phyloP scores from a whole-genome alignment of 2,329 filamentous ascomycete species.

The Epichloe scottii region DNA sequence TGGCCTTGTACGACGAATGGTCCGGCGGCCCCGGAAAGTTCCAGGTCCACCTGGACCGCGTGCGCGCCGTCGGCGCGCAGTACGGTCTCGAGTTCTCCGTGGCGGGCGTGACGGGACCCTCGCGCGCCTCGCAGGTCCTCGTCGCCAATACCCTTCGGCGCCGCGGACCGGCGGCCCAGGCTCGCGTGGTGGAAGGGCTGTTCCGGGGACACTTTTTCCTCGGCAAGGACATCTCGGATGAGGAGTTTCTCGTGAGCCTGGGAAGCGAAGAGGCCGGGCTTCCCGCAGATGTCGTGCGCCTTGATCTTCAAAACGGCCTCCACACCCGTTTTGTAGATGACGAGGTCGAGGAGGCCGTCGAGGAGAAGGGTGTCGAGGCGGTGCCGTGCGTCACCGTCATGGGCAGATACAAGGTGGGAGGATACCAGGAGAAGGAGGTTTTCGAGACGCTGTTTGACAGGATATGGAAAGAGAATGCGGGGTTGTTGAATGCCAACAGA shows the following conservation, averaged over 20 bases:
- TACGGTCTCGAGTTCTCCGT: conserved; percentile 29
- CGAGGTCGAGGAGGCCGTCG: conserved; percentile 17
- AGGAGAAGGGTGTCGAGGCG: conserved; percentile 37
- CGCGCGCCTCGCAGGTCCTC: conserved; percentile 34
- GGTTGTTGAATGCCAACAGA: background rate
- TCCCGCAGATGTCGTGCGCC: conserved; percentile 13
- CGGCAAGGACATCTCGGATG: conserved; percentile 29
- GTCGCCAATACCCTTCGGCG: conserved; percentile 26
- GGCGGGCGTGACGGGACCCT: conserved; percentile 30
- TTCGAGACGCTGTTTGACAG: conserved; percentile 57
- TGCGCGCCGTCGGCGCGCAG: conserved; percentile 19
- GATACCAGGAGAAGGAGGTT: conserved; percentile 53
- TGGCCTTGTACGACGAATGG: conserved; percentile 21
- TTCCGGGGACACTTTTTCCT: conserved; percentile 30
- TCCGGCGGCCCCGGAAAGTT: conserved; percentile 16
- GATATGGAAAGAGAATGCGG: conserved; percentile 20
- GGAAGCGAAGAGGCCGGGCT: conserved; percentile 21
- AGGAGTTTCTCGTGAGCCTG: conserved; percentile 23
- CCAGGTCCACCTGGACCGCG: conserved; percentile 17
- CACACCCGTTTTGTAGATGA: conserved; percentile 17
- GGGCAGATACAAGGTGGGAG: conserved; percentile 53
- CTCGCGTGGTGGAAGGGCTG: conserved; percentile 28
- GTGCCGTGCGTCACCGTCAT: conserved; percentile 67
- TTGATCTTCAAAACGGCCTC: conserved; percentile 18
- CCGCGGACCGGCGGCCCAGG: conserved; percentile 21